Evolutionary conservation across 1,139 yeast species (phyloP), one percentile per base, ranked within the genome.

Genomic region (Eremothecium sinecaudum): DNA sequence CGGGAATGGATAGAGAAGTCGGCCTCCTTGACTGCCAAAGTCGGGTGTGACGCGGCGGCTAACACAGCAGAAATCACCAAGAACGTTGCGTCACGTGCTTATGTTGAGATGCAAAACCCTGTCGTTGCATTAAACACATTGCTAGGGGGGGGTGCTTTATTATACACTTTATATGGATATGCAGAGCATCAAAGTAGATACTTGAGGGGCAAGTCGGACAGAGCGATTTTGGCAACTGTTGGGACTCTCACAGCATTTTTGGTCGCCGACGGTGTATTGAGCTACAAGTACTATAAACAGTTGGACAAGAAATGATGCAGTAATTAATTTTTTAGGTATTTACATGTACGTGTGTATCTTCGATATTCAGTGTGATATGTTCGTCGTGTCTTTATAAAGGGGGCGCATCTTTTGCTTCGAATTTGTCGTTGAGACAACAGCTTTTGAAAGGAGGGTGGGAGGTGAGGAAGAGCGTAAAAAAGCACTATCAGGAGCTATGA

Each of bases 71-170:
- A 36, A 11, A 22, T 22, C 18, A 37, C 47, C 27, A 43, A 38
- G 25, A 15, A 37, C 10, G 29, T 40, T 14, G 45, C 43, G 12
- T 25, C 28, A 21, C 38, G 35, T 26, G 44, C 43, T 8, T 26
- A 34, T 7, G 20, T 33, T n/a, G 77, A 73, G 51, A 61, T 75
- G 44, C 66, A 73, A 51, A 75, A 76, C 60, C 83, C 83, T 1
- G 79, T 71, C 11, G 79, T 76, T 33, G 59, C 71, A 15, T 57
- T 71, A 24, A 80, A 75, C 56, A 56, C 67, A 2, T 60, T 72
- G 27, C 66, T 73, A 32, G 69, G 73, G 19, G 52, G 68, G n/a
- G 64, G 71, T 32, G 71, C 73, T 6, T 53, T 66, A 24, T 63
- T 68, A 21, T 73, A 73, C 7, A 66, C 71, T 17, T 63, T 71